These are phyloP conservation scores for Nemophila menziesii DNA, from an alignment of 257 asterid genomes.

Conservation along the genomic window DNA sequence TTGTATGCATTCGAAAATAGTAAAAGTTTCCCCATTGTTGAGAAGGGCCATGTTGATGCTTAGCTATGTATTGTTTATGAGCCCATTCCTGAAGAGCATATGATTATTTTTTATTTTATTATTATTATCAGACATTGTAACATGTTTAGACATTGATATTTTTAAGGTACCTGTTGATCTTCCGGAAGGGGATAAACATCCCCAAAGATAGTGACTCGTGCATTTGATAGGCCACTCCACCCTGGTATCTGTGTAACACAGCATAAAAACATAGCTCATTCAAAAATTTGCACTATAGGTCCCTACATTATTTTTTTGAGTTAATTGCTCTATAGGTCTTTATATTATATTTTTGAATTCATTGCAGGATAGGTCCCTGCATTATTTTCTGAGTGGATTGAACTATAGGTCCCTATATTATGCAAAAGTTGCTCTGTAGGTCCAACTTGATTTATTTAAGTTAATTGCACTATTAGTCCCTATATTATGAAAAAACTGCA, in stretches of 20 bases:
- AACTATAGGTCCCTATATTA: no score
- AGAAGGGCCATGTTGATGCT: constrained; percentile 72
- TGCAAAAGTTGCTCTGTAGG: no score
- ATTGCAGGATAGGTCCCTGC: no score
- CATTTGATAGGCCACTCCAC: constrained; percentile 98
- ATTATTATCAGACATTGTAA: background rate
- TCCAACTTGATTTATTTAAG: no score
- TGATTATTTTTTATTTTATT: no score
- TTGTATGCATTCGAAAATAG: constrained; percentile 63
- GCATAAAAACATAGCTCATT: constrained; percentile 13
- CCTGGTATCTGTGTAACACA: constrained; percentile 65
- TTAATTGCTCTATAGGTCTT: no score
- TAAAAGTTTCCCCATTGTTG: constrained; percentile 75
- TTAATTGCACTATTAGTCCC: no score
- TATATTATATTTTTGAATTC: no score
- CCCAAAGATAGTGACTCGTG: constrained; percentile 91
- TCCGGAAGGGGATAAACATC: constrained; percentile 86
- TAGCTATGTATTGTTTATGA: constrained; percentile 52
- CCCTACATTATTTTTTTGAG: no score
- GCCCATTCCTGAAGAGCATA: constrained; percentile 42
- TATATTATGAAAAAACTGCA: no score
- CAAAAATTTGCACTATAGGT: constrained; percentile 2
- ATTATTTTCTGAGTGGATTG: no score
- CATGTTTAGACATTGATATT: background rate
- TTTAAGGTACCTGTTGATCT: constrained; percentile 67